phyloP scores from a whole-genome alignment of 306 rosid species.

The Castanospermum australe region DNA sequence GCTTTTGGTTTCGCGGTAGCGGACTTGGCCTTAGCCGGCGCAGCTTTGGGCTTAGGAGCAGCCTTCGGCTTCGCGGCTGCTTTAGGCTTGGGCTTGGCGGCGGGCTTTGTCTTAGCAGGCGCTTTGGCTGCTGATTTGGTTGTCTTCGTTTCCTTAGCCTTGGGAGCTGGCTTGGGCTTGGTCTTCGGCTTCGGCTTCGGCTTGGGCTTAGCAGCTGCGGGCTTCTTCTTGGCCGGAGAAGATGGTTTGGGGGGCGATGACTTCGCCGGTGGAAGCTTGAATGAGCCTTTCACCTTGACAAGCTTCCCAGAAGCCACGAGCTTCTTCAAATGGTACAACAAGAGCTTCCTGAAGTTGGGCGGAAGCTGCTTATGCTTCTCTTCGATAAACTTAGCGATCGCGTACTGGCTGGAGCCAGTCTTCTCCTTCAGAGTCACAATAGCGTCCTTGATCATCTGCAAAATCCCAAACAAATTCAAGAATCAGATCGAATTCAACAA shows the following conservation, averaged over 20 bases:
- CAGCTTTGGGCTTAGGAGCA: conserved; percentile 33
- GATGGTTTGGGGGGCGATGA: conserved; percentile 18
- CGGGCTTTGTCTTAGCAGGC: conserved; percentile 7
- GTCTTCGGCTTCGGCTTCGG: conserved; percentile 23
- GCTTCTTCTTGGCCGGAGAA: conserved; percentile 46
- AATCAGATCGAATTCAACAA: conserved; percentile 21
- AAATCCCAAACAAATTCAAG: not conserved
- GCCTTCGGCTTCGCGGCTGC: conserved; percentile 24
- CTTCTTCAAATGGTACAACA: conserved; percentile 71
- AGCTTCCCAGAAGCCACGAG: conserved; percentile 66
- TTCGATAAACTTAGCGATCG: conserved; percentile 65
- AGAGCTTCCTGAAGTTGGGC: conserved; percentile 61
- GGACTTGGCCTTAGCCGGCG: conserved; percentile 18
- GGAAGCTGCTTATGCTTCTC: conserved; percentile 81
- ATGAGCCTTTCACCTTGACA: conserved; percentile 66
- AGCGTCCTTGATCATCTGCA: conserved; percentile 85
- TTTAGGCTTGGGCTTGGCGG: conserved; percentile 19
- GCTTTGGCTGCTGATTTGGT: not conserved
- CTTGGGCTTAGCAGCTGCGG: conserved; percentile 35
- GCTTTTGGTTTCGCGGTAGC: conserved; percentile 19
- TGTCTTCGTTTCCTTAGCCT: conserved; percentile 28
- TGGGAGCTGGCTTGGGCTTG: not conserved
- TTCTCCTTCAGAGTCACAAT: conserved; percentile 67
- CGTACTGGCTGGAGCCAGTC: conserved; percentile 79
- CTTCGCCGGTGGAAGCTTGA: conserved; percentile 48